Percentiles rank a stretch among this genome's conserved stretches.
These are phyloP conservation scores for Thalassiosira hispida DNA, from an alignment of 352 stramenopile species.

Conservation along the genomic window DNA sequence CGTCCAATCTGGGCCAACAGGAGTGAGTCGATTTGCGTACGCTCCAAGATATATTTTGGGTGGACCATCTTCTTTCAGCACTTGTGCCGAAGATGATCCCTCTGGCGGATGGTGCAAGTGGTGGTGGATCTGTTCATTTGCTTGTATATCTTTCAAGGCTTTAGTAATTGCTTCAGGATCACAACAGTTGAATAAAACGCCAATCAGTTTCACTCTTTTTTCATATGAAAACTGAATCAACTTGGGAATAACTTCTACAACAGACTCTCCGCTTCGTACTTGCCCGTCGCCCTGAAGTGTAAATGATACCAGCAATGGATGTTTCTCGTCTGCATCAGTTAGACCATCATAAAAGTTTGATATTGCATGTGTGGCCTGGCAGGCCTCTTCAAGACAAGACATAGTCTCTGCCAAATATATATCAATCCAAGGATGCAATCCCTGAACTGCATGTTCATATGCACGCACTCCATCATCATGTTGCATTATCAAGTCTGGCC, in stretches of 20 bases:
- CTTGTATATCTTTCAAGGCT: slow-evolving; percentile 81
- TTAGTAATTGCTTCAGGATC: slow-evolving; percentile 88
- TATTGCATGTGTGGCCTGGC: slow-evolving; percentile 87
- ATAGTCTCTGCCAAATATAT: slow-evolving; percentile 89
- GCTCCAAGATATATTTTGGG: slow-evolving; percentile 81
- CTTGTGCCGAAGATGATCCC: slow-evolving; percentile 4
- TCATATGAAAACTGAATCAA: slow-evolving; percentile 39
- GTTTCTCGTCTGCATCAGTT: slow-evolving; percentile 23
- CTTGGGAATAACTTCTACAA: slow-evolving; percentile 66
- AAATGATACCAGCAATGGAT: slow-evolving; percentile 87
- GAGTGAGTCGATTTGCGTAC: slow-evolving; percentile 90
- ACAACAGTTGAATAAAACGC: slow-evolving; percentile 90
- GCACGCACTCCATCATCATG: slow-evolving; percentile 83
- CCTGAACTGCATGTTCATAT: slow-evolving; percentile 85
- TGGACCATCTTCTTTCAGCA: neutral
- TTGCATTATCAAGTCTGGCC: slow-evolving; percentile 86
- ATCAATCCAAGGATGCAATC: slow-evolving; percentile 86
- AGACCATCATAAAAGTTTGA: slow-evolving; percentile 39
- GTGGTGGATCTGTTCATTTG: slow-evolving; percentile 48
- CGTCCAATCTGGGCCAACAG: slow-evolving; percentile 84
- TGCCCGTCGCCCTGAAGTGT: slow-evolving; percentile 84
- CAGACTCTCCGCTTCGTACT: slow-evolving; percentile 85
- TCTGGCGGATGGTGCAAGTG: slow-evolving; percentile 30
- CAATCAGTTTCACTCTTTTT: slow-evolving; percentile 70
- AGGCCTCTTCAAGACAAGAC: slow-evolving; percentile 87